These are phyloP conservation scores for Solanum aculeatissimum DNA, from an alignment of 305 asterid species.

Conservation along the genomic window DNA sequence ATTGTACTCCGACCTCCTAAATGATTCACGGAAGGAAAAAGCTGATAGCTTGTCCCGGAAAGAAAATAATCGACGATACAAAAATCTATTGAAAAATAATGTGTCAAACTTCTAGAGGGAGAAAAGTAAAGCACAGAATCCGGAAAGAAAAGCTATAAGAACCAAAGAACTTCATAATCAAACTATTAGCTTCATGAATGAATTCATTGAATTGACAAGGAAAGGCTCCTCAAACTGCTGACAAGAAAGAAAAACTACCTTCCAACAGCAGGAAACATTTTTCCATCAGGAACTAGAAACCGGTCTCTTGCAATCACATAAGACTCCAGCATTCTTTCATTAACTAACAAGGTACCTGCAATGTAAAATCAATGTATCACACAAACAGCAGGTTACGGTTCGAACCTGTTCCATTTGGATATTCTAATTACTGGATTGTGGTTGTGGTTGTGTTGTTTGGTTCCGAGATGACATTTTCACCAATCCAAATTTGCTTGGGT, in stretches of 20 bases:
- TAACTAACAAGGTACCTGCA: constrained; percentile 91
- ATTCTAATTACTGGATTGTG: background rate
- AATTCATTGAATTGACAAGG: background rate
- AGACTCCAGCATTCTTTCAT: constrained; percentile 98
- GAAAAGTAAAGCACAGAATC: background rate
- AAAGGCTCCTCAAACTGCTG: background rate
- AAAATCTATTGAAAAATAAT: background rate
- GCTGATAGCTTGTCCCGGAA: background rate
- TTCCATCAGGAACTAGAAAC: constrained; percentile 84
- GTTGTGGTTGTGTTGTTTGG: background rate
- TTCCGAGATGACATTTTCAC: background rate
- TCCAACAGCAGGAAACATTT: constrained; percentile 91
- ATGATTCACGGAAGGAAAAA: background rate
- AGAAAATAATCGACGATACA: background rate
- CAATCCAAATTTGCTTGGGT: too few relatives aligned
- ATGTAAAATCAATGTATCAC: background rate
- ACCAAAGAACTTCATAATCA: background rate
- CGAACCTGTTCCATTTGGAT: background rate
- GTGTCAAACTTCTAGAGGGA: background rate
- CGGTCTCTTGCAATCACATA: constrained; percentile 97
- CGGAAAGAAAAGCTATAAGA: background rate
- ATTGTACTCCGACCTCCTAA: background rate
- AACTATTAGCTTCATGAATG: background rate
- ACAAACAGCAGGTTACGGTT: background rate
- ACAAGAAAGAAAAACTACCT: constrained; percentile 28